Evolutionary conservation across 2,329 filamentous ascomycete species (phyloP).

Genomic region (Fusarium abutilonis): DNA sequence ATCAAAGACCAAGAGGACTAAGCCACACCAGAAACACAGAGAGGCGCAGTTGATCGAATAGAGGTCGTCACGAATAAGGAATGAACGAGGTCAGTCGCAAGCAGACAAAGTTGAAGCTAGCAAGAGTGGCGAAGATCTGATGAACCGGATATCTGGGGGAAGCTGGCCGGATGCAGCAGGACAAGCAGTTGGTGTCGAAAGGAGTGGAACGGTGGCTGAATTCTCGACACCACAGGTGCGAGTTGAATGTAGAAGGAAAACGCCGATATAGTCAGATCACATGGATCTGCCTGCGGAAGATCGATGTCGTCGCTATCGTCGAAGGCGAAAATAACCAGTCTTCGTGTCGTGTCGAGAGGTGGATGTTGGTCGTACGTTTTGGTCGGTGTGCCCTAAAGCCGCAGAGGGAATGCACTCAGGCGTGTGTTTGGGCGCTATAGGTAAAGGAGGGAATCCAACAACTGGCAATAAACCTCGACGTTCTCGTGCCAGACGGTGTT

Average conservation of each 20-base stretch:
- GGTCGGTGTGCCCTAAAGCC: constrained; percentile 31
- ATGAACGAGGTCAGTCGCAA: constrained; percentile 31
- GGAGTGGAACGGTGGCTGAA: constrained; percentile 36
- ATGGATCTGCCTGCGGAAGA: constrained; percentile 3
- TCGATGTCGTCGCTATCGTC: constrained; percentile 21
- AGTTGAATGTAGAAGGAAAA: constrained; percentile 25
- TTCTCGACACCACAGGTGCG: constrained; percentile 45
- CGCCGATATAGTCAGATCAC: constrained; percentile 16
- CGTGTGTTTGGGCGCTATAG: constrained; percentile 33
- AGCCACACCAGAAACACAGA: constrained; percentile 7
- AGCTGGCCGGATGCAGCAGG: constrained; percentile 43
- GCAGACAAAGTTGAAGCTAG: constrained; percentile 35
- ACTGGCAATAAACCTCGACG: constrained; percentile 40
- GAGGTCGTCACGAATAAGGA: constrained; percentile 31
- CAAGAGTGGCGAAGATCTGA: constrained; percentile 27
- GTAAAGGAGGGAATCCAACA: constrained; percentile 36
- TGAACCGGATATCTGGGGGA: constrained; percentile 29
- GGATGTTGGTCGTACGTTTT: constrained; percentile 22
- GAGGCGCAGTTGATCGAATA: constrained; percentile 18
- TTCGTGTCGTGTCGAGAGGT: constrained; percentile 8
- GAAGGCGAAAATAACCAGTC: constrained; percentile 15
- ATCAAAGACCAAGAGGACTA: constrained; percentile 12
- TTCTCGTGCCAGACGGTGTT: constrained; percentile 50
- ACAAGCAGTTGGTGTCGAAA: constrained; percentile 33
- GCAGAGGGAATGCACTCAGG: constrained; percentile 28